Percentiles rank a stretch among this genome's conserved stretches.
Evolutionary conservation across 306 rosid genomes (phyloP).

Genomic region (Medicago ruthenica): DNA sequence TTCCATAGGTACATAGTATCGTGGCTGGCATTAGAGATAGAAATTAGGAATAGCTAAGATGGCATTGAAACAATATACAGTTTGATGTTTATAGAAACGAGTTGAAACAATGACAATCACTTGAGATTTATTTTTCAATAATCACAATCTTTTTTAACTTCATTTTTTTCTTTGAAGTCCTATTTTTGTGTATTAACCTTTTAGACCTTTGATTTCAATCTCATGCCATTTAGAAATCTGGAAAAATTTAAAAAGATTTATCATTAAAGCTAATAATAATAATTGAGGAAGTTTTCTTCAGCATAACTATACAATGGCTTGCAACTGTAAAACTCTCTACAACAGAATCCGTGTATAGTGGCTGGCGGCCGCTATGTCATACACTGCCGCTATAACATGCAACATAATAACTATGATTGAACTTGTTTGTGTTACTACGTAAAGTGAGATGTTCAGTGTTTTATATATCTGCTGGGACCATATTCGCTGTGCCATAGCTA

Average conservation of each 20-base stretch:
- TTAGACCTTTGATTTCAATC: conserved; percentile 11
- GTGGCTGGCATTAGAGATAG: background rate
- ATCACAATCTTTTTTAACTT: background rate
- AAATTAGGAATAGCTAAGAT: background rate
- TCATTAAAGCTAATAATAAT: background rate
- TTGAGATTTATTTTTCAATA: conserved; percentile 1
- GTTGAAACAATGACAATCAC: conserved; percentile 2
- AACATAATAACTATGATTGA: background rate
- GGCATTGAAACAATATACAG: background rate
- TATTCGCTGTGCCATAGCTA: conserved; percentile 23
- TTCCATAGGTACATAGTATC: background rate
- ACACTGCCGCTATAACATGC: background rate
- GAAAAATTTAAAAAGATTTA: background rate
- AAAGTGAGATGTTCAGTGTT: background rate
- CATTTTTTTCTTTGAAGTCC: background rate
- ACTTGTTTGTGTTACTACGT: background rate
- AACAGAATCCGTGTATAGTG: background rate
- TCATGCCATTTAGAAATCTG: conserved; percentile 5
- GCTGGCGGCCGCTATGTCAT: background rate
- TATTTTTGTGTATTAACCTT: conserved; percentile 9
- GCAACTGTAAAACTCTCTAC: background rate
- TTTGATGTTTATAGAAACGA: conserved; percentile 1
- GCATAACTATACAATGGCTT: background rate
- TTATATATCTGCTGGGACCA: conserved; percentile 6
- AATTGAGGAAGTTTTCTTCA: background rate